These are phyloP conservation scores for Triticum turgidum DNA, from an alignment of 176 grass and related monocot species.

Conservation along the genomic window DNA sequence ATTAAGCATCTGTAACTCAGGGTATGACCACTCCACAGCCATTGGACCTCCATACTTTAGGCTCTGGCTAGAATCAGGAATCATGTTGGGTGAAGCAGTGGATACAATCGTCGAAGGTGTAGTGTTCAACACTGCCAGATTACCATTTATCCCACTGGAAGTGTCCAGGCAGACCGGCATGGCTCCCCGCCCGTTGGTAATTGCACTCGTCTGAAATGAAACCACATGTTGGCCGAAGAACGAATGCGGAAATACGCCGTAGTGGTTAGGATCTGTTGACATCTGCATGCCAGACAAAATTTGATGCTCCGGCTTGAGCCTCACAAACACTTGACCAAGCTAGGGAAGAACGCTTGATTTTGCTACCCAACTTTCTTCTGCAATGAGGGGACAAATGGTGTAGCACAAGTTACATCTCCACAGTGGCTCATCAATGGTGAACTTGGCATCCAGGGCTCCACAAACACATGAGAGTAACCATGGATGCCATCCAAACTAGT, in stretches of 20 bases:
- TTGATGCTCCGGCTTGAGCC: conserved; percentile 18
- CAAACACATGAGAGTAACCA: conserved; percentile 37
- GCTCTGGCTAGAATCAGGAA: conserved; percentile 50
- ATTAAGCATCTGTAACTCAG: conserved; percentile 69
- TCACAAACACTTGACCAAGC: conserved; percentile 29
- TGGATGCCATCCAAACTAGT: conserved; percentile 33
- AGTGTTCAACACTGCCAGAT: conserved; percentile 48
- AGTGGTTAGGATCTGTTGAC: conserved; percentile 73
- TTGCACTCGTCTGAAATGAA: conserved; percentile 74
- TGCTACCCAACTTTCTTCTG: conserved; percentile 27
- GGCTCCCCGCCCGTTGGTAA: conserved; percentile 42
- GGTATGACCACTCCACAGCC: conserved; percentile 71
- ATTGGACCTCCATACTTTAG: conserved; percentile 59
- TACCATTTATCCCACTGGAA: conserved; percentile 49
- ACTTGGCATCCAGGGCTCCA: conserved; percentile 29
- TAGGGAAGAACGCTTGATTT: conserved; percentile 25
- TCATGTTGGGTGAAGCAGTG: conserved; percentile 49
- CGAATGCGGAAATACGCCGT: conserved; percentile 59
- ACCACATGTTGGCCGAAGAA: conserved; percentile 80
- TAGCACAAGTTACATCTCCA: conserved; percentile 31
- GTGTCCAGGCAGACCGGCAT: conserved; percentile 51
- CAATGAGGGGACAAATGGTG: conserved; percentile 35
- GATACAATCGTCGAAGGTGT: conserved; percentile 63
- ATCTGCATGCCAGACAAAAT: conserved; percentile 60
- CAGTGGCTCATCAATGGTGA: conserved; percentile 1